These are phyloP conservation scores for Colletotrichum higginsianum DNA, from an alignment of 2,329 filamentous ascomycete species.

Conservation along the genomic window DNA sequence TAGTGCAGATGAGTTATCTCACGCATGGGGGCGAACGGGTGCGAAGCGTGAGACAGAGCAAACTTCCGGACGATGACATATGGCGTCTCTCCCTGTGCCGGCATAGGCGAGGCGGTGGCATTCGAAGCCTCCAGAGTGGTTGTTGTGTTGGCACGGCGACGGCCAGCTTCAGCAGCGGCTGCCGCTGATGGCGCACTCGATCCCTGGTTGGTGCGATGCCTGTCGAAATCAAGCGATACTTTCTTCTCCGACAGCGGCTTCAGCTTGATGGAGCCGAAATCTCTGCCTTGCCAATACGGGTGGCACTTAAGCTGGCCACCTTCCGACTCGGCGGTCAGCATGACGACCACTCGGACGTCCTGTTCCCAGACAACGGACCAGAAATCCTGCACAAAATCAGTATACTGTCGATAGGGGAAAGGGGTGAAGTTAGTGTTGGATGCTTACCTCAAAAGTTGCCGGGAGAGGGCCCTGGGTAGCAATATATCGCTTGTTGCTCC, in stretches of 20 bases:
- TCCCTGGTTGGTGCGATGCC: slow-evolving; percentile 55
- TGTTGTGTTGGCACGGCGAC: slow-evolving; percentile 51
- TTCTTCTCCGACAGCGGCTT: slow-evolving; percentile 86
- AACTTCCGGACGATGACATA: slow-evolving; percentile 91
- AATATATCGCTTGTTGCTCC: slow-evolving; percentile 94
- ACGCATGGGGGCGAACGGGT: slow-evolving; percentile 88
- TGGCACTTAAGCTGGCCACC: slow-evolving; percentile 96
- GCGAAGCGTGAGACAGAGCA: slow-evolving; percentile 80
- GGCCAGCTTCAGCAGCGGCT: slow-evolving; percentile 40
- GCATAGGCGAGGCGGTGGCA: slow-evolving; percentile 45
- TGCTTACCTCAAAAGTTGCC: slow-evolving; percentile 86
- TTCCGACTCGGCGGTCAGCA: slow-evolving; percentile 95
- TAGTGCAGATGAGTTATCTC: slow-evolving; percentile 97
- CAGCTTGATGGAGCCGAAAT: slow-evolving; percentile 84
- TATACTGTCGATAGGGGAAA: neutral
- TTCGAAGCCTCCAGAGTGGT: slow-evolving; percentile 49
- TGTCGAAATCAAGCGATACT: slow-evolving; percentile 81
- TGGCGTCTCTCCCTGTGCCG: slow-evolving; percentile 70
- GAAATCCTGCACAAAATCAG: slow-evolving; percentile 77
- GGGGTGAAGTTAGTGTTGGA: neutral
- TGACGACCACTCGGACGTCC: slow-evolving; percentile 93
- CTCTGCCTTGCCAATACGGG: slow-evolving; percentile 87
- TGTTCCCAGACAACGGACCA: slow-evolving; percentile 99
- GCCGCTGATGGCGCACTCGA: slow-evolving; percentile 41
- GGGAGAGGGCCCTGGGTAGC: slow-evolving; percentile 95